These are phyloP conservation scores for Pseudogymnoascus sp. DNA, from an alignment of 2,329 filamentous ascomycete species.

Conservation along the genomic window DNA sequence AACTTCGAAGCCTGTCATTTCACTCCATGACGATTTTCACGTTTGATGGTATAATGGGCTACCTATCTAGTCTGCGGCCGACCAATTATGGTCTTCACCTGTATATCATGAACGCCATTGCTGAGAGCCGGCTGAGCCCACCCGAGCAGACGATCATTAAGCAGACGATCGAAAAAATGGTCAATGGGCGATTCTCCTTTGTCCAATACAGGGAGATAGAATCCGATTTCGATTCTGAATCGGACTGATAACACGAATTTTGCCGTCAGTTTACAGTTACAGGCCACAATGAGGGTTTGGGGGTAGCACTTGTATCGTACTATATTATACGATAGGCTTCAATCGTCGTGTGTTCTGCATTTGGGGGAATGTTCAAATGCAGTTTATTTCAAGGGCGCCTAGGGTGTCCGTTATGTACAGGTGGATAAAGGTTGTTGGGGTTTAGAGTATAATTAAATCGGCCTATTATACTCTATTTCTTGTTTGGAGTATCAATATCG, in stretches of 20 bases:
- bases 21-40: slow-evolving; percentile 49
- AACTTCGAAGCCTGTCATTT: slow-evolving; percentile 45
- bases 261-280: background rate
- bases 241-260: slow-evolving; percentile 16
- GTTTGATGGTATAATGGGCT: slow-evolving; percentile 37
- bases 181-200: slow-evolving; percentile 30
- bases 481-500: background rate
- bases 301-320: background rate
- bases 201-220: slow-evolving; percentile 23
- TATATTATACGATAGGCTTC: background rate
- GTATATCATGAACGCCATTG: slow-evolving; percentile 26
- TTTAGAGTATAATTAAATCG: background rate
- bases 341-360: background rate
- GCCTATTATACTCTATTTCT: background rate
- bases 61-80: slow-evolving; percentile 31
- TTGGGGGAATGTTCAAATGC: background rate
- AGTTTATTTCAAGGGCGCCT: background rate
- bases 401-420: background rate
- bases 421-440: background rate
- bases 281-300: background rate
- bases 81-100: slow-evolving; percentile 28
- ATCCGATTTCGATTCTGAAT: slow-evolving; percentile 22
- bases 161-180: slow-evolving; percentile 21
- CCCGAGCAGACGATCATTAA: slow-evolving; percentile 22
- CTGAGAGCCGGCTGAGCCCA: slow-evolving; percentile 22